Percentiles rank a stretch among this genome's conserved stretches.
phyloP scores from a whole-genome alignment of 371 early-diverging fungal species.

The Apophysomyces elegans region DNA sequence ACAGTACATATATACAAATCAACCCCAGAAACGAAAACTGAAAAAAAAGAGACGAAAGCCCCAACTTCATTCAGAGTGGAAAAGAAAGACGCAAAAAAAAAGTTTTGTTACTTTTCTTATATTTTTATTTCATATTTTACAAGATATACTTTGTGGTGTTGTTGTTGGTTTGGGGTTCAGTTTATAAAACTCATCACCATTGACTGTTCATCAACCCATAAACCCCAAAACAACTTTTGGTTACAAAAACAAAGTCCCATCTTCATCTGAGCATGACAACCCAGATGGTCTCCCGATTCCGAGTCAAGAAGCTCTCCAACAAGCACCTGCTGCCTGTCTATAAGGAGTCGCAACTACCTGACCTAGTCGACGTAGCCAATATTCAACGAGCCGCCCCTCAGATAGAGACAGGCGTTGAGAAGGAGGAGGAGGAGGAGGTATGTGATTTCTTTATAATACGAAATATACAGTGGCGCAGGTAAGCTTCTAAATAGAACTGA shows the following conservation, averaged over 20 bases:
- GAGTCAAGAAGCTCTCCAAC: constrained; percentile 89
- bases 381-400: constrained; percentile 74
- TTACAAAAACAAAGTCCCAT: constrained; percentile 5
- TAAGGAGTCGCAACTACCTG: constrained; percentile 82
- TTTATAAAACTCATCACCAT: constrained; percentile 7
- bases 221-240: neutral
- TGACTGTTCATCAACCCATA: constrained; percentile 3
- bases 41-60: constrained; percentile 7
- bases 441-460: constrained; percentile 14
- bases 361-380: constrained; percentile 79
- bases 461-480: constrained; percentile 9
- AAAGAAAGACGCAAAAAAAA: constrained; percentile 15
- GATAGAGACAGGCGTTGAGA: constrained; percentile 75
- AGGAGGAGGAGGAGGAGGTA: constrained; percentile 75
- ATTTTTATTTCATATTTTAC: no score
- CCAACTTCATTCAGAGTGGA: constrained; percentile 15
- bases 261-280: constrained; percentile 23
- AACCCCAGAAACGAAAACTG: constrained; percentile 11
- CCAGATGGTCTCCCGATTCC: constrained; percentile 73
- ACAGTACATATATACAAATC: constrained; percentile 8
- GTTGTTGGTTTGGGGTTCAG: constrained; percentile 13
- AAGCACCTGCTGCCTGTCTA: constrained; percentile 83
- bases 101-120: neutral
- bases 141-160: constrained; percentile 7
- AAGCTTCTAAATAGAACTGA: constrained; percentile 16